These are phyloP conservation scores for Coffea humblotiana DNA, from an alignment of 305 asterid species.

Conservation along the genomic window DNA sequence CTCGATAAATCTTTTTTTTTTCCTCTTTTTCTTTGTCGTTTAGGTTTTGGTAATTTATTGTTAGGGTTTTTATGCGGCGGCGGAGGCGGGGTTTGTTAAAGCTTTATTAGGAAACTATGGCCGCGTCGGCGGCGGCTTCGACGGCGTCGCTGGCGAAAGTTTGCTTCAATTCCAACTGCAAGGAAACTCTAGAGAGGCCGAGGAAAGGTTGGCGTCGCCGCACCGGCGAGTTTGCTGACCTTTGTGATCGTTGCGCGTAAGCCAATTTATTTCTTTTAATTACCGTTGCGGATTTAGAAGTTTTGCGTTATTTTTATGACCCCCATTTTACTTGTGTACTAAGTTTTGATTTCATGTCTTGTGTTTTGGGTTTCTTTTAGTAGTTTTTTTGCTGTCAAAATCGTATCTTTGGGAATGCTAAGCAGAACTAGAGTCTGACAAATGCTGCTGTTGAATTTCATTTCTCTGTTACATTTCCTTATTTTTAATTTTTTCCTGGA, in stretches of 20 bases:
- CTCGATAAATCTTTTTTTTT: neutral
- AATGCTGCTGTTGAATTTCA: neutral
- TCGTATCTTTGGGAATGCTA: neutral
- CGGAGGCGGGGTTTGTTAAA: neutral
- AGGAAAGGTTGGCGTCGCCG: constrained; percentile 95
- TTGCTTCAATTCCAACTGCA: constrained; percentile 86
- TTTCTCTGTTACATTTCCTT: neutral
- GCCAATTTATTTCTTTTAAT: constrained; percentile 19
- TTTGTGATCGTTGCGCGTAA: constrained; percentile 97
- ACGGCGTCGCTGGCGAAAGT: constrained; percentile 30
- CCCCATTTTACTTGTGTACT: constrained; percentile 1
- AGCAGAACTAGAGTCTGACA: neutral
- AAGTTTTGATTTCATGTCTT: neutral
- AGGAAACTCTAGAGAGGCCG: constrained; percentile 47
- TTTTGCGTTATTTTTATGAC: neutral
- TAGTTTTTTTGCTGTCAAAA: neutral
- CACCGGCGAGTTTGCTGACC: constrained; percentile 86
- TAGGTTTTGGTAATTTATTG: neutral
- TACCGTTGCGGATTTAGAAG: neutral
- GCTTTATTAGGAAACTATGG: constrained; percentile 11
- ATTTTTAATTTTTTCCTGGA: neutral
- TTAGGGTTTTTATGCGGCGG: constrained; percentile 18
- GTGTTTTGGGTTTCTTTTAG: neutral
- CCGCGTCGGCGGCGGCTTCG: constrained; percentile 19
- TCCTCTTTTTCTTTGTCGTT: neutral